Percentiles rank a stretch among this genome's conserved stretches.
Conservation (phyloP, 768 basidiomycete genomes). For the Tulasnella sp. region DNA sequence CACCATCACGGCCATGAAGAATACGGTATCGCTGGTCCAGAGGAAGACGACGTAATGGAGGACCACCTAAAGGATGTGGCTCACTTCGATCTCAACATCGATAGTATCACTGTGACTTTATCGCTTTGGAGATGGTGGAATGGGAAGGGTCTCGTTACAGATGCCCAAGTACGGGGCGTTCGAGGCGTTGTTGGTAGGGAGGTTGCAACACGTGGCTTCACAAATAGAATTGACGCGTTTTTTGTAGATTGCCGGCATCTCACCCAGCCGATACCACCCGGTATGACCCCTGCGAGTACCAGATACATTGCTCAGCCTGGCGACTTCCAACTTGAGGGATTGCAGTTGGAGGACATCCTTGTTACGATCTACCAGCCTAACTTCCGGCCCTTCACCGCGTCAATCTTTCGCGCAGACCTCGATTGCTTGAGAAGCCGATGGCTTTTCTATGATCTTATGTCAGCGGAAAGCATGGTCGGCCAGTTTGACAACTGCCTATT, state of each 20-base stretch:
- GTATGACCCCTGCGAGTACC: conserved; percentile 63
- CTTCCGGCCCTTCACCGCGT: conserved; percentile 85
- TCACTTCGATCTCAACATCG: conserved; percentile 87
- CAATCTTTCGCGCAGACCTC: conserved; percentile 89
- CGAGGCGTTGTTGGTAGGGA: conserved; percentile 78
- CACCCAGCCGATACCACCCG: conserved; percentile 75
- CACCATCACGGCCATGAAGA: conserved; percentile 56
- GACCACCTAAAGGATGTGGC: conserved; percentile 51
- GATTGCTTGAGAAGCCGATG: conserved; percentile 79
- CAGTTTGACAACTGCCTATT: conserved; percentile 97
- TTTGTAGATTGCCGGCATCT: conserved; percentile 70
- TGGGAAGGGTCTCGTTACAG: conserved; percentile 85
- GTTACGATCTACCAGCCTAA: conserved; percentile 91
- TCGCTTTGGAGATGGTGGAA: conserved; percentile 89
- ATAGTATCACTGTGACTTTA: conserved; percentile 90
- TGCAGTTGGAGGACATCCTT: conserved; percentile 86
- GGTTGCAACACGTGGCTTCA: neutral
- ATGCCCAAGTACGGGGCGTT: conserved; percentile 88
- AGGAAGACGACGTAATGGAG: conserved; percentile 14
- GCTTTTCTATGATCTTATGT: conserved; percentile 88
- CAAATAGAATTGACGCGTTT: neutral
- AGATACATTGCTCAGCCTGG: conserved; percentile 63
- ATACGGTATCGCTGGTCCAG: conserved; percentile 12
- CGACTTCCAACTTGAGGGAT: conserved; percentile 83
- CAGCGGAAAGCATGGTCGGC: conserved; percentile 92